Evolutionary conservation across 1,284 basidiomycete genomes (phyloP).

Genomic region (Prillingera fragicola): DNA sequence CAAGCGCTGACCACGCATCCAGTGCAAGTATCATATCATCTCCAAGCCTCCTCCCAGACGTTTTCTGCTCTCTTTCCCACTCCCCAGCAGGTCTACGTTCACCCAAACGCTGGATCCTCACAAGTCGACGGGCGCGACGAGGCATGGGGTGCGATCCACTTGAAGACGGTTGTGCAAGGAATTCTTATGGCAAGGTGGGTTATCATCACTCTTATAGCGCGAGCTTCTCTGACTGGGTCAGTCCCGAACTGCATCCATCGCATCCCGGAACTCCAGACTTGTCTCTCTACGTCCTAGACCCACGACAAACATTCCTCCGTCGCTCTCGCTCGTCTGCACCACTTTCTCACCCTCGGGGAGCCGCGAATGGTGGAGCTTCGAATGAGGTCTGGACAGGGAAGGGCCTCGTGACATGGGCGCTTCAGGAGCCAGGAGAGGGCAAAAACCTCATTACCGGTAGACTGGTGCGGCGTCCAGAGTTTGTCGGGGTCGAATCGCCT

Average conservation of each 20-base stretch:
- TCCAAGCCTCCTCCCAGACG: slow-evolving; percentile 32
- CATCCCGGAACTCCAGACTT: slow-evolving; percentile 32
- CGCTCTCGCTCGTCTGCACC: slow-evolving; percentile 24
- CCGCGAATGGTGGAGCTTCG: slow-evolving; percentile 2
- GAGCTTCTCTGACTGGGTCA: slow-evolving; percentile 10
- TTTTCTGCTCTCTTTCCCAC: slow-evolving; percentile 35
- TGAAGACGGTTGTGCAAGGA: slow-evolving; percentile 43
- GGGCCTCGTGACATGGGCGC: slow-evolving; percentile 39
- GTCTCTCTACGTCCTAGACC: slow-evolving; percentile 43
- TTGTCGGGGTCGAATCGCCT: neutral
- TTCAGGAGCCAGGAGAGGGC: slow-evolving; percentile 36
- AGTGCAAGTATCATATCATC: slow-evolving; percentile 42
- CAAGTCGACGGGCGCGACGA: slow-evolving; percentile 27
- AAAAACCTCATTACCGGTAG: slow-evolving; percentile 45
- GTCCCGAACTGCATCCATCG: slow-evolving; percentile 39
- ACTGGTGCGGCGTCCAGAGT: slow-evolving; percentile 17
- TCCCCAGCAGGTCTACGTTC: slow-evolving; percentile 43
- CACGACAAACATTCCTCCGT: slow-evolving; percentile 40
- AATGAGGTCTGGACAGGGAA: slow-evolving; percentile 44
- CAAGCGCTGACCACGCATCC: slow-evolving; percentile 4
- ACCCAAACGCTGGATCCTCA: slow-evolving; percentile 27
- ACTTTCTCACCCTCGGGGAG: slow-evolving; percentile 13
- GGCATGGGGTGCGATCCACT: slow-evolving; percentile 42
- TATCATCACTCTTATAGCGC: neutral
- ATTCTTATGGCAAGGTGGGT: slow-evolving; percentile 40